A percentile compares a stretch with the other conserved stretches of the same genome.
These are phyloP conservation scores for Phytophthora foliorum DNA, from an alignment of 352 stramenopile genomes.

Conservation along the genomic window DNA sequence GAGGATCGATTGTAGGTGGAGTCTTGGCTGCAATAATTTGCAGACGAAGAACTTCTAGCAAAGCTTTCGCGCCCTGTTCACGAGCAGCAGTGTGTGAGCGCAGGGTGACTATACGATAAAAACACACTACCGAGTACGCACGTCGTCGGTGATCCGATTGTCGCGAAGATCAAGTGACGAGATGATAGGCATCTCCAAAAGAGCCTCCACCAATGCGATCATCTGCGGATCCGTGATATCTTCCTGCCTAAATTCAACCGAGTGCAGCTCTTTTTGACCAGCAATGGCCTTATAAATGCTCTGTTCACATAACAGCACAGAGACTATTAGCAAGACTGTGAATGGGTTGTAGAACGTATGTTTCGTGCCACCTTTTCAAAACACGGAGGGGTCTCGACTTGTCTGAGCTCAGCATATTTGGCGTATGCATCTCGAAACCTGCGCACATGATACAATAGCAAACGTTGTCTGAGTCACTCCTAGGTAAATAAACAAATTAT, in stretches of 20 bases:
- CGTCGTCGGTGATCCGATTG: constrained; percentile 84
- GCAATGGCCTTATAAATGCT: constrained; percentile 90
- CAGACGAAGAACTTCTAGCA: constrained; percentile 80
- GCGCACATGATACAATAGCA: background rate
- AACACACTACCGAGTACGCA: constrained; percentile 32
- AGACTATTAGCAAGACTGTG: background rate
- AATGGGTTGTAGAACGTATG: background rate
- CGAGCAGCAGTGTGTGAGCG: background rate
- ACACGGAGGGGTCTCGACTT: constrained; percentile 74
- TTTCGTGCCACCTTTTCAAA: constrained; percentile 61
- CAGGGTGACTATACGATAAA: background rate
- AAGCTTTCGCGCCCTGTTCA: constrained; percentile 69
- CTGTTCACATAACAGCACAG: constrained; percentile 25
- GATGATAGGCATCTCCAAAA: constrained; percentile 82
- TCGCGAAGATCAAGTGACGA: constrained; percentile 81
- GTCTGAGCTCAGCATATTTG: constrained; percentile 60
- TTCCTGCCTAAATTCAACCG: constrained; percentile 80
- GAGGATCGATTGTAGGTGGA: constrained; percentile 52
- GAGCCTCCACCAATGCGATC: constrained; percentile 78
- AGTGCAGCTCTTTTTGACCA: constrained; percentile 80
- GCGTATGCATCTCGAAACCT: constrained; percentile 83
- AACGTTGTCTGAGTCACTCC: background rate
- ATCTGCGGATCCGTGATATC: constrained; percentile 84
- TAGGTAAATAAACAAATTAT: background rate
- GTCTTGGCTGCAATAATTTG: constrained; percentile 84